Conservation (phyloP, 2,329 filamentous ascomycete species). For the Rhytidhysteron rufulum region DNA sequence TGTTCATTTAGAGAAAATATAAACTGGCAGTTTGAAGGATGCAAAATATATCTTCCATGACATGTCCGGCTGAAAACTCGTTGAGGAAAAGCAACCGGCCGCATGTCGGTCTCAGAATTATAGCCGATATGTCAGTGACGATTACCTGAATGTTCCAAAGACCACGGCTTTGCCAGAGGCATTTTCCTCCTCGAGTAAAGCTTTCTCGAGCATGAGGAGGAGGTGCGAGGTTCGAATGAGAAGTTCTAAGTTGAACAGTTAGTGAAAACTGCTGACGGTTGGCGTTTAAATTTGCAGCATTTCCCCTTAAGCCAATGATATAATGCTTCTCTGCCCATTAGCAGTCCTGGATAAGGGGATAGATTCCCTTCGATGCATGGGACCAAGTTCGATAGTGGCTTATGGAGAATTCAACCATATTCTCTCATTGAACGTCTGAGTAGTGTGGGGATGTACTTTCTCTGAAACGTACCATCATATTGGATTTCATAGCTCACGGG, state of each 20-base stretch:
- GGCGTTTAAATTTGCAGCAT: too few relatives aligned
- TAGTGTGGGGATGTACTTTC: background rate
- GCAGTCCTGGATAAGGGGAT: too few relatives aligned
- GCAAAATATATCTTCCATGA: background rate
- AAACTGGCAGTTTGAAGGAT: background rate
- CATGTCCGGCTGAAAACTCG: background rate
- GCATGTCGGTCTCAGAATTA: background rate
- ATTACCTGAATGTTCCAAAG: slow-evolving; percentile 50
- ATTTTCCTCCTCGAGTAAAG: slow-evolving; percentile 56
- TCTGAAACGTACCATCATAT: slow-evolving; percentile 59
- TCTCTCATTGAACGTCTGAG: too few relatives aligned
- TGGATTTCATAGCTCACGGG: slow-evolving; percentile 67
- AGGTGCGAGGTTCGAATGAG: slow-evolving; percentile 62
- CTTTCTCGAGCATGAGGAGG: slow-evolving; percentile 63
- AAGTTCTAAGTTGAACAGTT: slow-evolving; percentile 53
- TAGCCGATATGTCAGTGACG: background rate
- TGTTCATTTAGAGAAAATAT: background rate
- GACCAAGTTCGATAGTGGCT: too few relatives aligned
- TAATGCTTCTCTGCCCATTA: too few relatives aligned
- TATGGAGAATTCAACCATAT: too few relatives aligned
- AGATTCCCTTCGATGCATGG: too few relatives aligned
- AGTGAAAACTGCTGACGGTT: too few relatives aligned
- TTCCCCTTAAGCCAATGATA: too few relatives aligned
- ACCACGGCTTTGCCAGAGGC: slow-evolving; percentile 64
- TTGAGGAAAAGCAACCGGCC: background rate